A percentile compares a stretch with the other conserved stretches of the same genome.
Conservation (phyloP, 768 basidiomycete species). For the Lactifluus echinatus region DNA sequence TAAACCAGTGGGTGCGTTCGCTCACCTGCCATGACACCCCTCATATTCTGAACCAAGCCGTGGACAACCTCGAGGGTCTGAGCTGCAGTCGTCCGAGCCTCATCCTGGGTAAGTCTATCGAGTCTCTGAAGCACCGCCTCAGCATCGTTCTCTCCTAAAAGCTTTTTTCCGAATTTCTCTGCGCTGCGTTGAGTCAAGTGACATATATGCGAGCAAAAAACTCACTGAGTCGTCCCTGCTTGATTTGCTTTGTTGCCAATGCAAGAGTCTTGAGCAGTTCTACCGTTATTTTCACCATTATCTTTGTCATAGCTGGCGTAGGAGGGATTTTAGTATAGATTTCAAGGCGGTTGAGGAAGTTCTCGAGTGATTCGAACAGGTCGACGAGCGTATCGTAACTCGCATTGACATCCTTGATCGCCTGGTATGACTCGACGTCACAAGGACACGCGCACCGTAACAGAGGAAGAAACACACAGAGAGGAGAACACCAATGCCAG, state of each 20-base stretch:
- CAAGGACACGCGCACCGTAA: not conserved
- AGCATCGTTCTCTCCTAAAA: not conserved
- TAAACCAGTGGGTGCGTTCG: no score
- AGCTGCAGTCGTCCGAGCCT: not conserved
- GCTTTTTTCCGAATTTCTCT: not conserved
- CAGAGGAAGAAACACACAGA: not conserved
- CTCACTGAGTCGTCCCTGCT: not conserved
- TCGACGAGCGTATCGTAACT: not conserved
- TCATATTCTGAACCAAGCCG: not conserved
- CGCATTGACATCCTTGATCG: not conserved
- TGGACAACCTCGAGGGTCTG: not conserved
- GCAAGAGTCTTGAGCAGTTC: not conserved
- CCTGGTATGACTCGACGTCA: not conserved
- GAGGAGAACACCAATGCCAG: not conserved
- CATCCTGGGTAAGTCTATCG: not conserved
- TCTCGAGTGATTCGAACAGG: not conserved
- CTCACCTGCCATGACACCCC: not conserved
- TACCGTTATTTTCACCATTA: not conserved
- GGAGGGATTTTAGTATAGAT: not conserved
- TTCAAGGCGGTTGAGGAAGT: not conserved
- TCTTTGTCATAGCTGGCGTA: not conserved
- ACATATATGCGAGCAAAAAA: not conserved
- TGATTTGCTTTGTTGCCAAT: not conserved
- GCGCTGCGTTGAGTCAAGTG: not conserved
- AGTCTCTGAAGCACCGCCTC: not conserved